Evolutionary conservation across 2,329 filamentous ascomycete genomes (phyloP), one percentile per base, ranked within the genome.

Genomic region (Aschersonia sp.): DNA sequence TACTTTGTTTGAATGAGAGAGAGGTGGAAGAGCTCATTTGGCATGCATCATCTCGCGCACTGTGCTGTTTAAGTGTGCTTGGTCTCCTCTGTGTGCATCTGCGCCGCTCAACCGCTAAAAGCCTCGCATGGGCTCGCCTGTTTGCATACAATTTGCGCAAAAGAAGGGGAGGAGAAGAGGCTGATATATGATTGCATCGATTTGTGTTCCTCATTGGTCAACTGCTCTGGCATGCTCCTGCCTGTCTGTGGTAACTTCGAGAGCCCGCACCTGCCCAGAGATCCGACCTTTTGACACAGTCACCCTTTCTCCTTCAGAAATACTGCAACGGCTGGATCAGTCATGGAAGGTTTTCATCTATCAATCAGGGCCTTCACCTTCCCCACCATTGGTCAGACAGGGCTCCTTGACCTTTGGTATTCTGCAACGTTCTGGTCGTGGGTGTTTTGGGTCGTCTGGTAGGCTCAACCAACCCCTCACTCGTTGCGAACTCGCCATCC

Each of bases 371-470:
- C 7, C 12, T 38, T 38, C 35, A 7, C 12, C 35, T 38, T 4
- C 35, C 35, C 35, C 12, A 12, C 12, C 35, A 38, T 48, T 30
- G 46, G 7, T 9, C 47, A 53, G 28, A 50, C 53, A 9, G 44
- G 54, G 30, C 59, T 58, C 4, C 50, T 56, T 48, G 59, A 61
- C 47, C 66, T 74, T 49, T 57, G 65, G 54, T 58, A 64, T 48
- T 72, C 72, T 29, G 61, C 69, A 20, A 63, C 54, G 3, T 74
- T 75, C 52, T 76, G 73, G 73, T 58, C 63, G 50, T 67, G 59
- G 50, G 54, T 64, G 4, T 71, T 71, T 50, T 61, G 60, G 53
- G 50, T 63, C 31, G 56, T 75, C 38, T 77, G 72, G 73, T 76
- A 67, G 65, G 2, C 20, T 38, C 6, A 29, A 30, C 38, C 30